Conservation (phyloP, 805 yeast species). For the Wickerhamiella kazuoi region DNA sequence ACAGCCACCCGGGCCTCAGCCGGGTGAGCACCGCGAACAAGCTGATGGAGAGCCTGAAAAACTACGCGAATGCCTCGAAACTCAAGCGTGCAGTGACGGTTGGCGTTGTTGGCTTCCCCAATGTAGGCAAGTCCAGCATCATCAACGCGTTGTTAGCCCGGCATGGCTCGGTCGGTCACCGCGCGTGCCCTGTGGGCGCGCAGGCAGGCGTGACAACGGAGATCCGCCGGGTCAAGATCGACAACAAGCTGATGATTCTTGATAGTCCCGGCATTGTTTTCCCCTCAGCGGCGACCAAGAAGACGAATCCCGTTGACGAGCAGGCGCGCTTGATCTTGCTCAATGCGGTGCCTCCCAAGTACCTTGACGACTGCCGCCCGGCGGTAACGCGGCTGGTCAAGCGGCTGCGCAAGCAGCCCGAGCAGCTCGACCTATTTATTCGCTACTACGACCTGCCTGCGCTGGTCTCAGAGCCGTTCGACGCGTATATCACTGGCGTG, state of each 20-base stretch:
- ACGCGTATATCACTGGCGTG: slow-evolving; percentile 68
- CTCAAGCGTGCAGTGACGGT: slow-evolving; percentile 78
- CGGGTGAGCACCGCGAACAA: slow-evolving; percentile 54
- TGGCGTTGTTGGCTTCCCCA: slow-evolving; percentile 95
- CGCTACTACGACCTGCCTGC: slow-evolving; percentile 65
- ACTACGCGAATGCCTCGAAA: slow-evolving; percentile 68
- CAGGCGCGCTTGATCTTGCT: slow-evolving; percentile 79
- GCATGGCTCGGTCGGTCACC: slow-evolving; percentile 38
- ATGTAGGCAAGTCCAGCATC: slow-evolving; percentile 89
- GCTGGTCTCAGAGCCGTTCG: slow-evolving; percentile 49
- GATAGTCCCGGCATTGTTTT: slow-evolving; percentile 98
- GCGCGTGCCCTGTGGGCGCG: slow-evolving; percentile 91
- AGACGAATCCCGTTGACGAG: slow-evolving; percentile 34
- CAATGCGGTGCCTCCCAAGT: slow-evolving; percentile 79
- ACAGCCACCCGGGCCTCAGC: slow-evolving; percentile 52
- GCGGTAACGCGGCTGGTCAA: slow-evolving; percentile 65
- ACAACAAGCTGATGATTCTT: slow-evolving; percentile 67
- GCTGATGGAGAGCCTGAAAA: slow-evolving; percentile 63
- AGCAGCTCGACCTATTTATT: slow-evolving; percentile 48
- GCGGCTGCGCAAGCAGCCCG: slow-evolving; percentile 52
- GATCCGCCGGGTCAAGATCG: slow-evolving; percentile 80
- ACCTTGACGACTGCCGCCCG: slow-evolving; percentile 65
- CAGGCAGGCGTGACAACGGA: slow-evolving; percentile 95
- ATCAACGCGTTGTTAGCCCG: slow-evolving; percentile 68
- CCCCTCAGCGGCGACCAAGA: slow-evolving; percentile 36